A percentile compares a stretch with the other conserved stretches of the same genome.
These are phyloP conservation scores for Ottelia alismoides DNA, from an alignment of 106 monocot species.

Conservation along the genomic window DNA sequence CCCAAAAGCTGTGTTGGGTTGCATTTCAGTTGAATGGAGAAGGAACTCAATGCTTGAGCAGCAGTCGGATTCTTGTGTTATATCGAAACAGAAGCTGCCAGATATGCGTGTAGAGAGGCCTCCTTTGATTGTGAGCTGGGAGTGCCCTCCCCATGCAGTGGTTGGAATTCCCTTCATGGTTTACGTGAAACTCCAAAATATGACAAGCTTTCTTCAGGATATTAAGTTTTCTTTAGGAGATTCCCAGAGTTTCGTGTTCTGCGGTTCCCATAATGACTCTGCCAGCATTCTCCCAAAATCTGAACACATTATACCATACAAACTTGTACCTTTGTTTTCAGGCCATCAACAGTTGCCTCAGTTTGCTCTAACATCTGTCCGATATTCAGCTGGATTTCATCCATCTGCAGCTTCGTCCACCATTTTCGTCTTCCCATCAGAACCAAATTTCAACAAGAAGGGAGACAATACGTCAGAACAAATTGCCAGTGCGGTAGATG, in stretches of 20 bases:
- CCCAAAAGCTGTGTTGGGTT: constrained; percentile 38
- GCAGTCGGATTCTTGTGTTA: constrained; percentile 10
- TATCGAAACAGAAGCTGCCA: constrained; percentile 50
- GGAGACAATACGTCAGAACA: too few species aligned
- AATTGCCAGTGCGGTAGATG: too few species aligned
- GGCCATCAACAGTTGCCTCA: constrained; percentile 63
- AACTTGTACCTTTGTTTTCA: constrained; percentile 64
- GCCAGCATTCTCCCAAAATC: constrained; percentile 57
- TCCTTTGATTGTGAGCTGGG: constrained; percentile 51
- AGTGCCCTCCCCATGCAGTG: constrained; percentile 72
- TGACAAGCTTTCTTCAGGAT: constrained; percentile 78
- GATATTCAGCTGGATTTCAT: constrained; percentile 58
- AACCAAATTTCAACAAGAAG: constrained; percentile 49
- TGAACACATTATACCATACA: constrained; percentile 53
- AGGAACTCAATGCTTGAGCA: constrained; percentile 22
- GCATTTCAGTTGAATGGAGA: constrained; percentile 40
- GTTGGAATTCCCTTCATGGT: constrained; percentile 71
- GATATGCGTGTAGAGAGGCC: constrained; percentile 56
- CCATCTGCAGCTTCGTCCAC: constrained; percentile 45
- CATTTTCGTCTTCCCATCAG: constrained; percentile 75
- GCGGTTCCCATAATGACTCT: constrained; percentile 56
- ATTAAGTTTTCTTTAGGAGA: constrained; percentile 76
- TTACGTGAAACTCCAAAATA: constrained; percentile 47
- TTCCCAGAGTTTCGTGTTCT: constrained; percentile 84
- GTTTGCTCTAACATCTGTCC: constrained; percentile 52